These are phyloP conservation scores for Pisolithus marmoratus DNA, from an alignment of 768 basidiomycete species.

Conservation along the genomic window DNA sequence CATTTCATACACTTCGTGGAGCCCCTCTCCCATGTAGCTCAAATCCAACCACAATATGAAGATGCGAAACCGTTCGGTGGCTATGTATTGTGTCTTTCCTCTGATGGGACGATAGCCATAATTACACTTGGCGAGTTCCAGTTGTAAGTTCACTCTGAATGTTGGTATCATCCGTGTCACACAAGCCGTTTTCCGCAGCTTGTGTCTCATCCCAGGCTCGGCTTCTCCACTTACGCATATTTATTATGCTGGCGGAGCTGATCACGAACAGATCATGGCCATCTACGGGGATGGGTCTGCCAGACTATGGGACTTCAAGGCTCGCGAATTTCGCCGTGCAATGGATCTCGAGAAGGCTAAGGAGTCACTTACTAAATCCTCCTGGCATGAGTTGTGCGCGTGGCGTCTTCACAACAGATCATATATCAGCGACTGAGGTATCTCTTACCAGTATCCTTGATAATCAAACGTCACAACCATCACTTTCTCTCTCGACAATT, in stretches of 20 bases:
- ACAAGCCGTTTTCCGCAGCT: conserved; percentile 34
- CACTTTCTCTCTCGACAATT: conserved; percentile 20
- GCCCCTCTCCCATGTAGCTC: conserved; percentile 54
- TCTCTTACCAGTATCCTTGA: conserved; percentile 20
- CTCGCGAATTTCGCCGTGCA: conserved; percentile 80
- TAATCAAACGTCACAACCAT: conserved; percentile 20
- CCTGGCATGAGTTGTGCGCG: conserved; percentile 69
- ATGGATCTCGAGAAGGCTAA: conserved; percentile 71
- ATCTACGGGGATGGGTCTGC: conserved; percentile 73
- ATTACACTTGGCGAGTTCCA: conserved; percentile 69
- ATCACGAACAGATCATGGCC: conserved; percentile 61
- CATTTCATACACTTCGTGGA: conserved; percentile 71
- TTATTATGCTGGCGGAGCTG: conserved; percentile 48
- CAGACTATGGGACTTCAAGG: conserved; percentile 82
- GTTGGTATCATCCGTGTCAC: background rate
- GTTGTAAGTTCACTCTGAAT: conserved; percentile 50
- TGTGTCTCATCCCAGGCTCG: conserved; percentile 79
- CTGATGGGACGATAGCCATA: conserved; percentile 81
- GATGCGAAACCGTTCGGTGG: conserved; percentile 54
- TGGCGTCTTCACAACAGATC: background rate
- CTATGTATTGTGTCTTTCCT: conserved; percentile 65
- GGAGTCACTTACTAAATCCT: conserved; percentile 64
- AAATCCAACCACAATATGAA: conserved; percentile 42
- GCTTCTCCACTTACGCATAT: conserved; percentile 58
- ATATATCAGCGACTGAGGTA: background rate